Evolutionary conservation across 2,329 filamentous ascomycete genomes (phyloP).

Genomic region (Purpureocillium lavendulum): DNA sequence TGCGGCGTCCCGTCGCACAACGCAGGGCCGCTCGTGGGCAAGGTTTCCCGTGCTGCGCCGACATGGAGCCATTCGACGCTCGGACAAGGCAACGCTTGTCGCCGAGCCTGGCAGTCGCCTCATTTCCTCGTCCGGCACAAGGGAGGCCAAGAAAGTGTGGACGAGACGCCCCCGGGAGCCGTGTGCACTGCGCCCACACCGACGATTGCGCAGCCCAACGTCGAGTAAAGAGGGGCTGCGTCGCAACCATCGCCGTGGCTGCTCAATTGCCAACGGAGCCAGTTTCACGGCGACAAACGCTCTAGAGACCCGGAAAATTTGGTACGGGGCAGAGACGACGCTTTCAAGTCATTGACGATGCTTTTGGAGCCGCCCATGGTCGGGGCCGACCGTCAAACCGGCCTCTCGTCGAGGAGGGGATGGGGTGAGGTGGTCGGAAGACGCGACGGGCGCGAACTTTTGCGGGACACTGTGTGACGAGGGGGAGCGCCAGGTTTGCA

Average conservation of each 20-base stretch:
- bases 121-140: too few relatives aligned
- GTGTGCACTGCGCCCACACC: slow-evolving; percentile 3
- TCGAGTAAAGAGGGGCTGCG: slow-evolving; percentile 12
- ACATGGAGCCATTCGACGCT: too few relatives aligned
- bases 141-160: too few relatives aligned
- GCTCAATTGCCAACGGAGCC: slow-evolving; percentile 1
- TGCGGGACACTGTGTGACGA: slow-evolving; percentile 21
- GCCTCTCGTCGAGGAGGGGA: slow-evolving; percentile 23
- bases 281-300: slow-evolving; percentile 9
- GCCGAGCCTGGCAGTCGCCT: too few relatives aligned
- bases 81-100: too few relatives aligned
- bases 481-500: slow-evolving; percentile 28
- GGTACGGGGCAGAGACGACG: neutral
- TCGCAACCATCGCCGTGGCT: slow-evolving; percentile 8
- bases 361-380: slow-evolving; percentile 18
- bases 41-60: too few relatives aligned
- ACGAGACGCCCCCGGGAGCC: neutral
- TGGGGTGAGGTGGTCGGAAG: slow-evolving; percentile 30
- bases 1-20: too few relatives aligned
- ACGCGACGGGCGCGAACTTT: slow-evolving; percentile 35
- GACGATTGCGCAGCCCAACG: slow-evolving; percentile 8
- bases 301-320: slow-evolving; percentile 15
- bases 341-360: slow-evolving; percentile 6
- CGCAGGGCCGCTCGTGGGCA: too few relatives aligned
- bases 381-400: slow-evolving; percentile 7